Evolutionary conservation across 2,329 filamentous ascomycete genomes (phyloP).

Genomic region (Hortaea werneckii): DNA sequence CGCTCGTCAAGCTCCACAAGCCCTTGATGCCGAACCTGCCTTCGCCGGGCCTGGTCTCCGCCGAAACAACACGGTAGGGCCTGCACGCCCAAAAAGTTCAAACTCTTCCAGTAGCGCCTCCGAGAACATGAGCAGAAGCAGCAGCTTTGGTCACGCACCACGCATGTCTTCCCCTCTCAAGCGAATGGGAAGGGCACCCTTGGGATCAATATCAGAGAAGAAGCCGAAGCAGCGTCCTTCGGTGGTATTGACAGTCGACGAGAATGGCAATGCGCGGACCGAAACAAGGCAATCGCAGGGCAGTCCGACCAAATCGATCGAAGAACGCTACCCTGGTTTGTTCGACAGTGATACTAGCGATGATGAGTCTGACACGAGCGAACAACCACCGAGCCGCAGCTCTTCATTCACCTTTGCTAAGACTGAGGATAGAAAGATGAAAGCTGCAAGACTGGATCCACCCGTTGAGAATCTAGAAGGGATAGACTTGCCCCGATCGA

Average conservation of each 20-base stretch:
- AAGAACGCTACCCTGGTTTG: conserved; percentile 35
- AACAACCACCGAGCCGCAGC: conserved; percentile 15
- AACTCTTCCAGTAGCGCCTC: conserved; percentile 21
- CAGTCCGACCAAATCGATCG: conserved; percentile 25
- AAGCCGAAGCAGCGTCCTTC: conserved; percentile 30
- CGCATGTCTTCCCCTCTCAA: conserved; percentile 39
- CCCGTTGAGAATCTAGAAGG: conserved; percentile 26
- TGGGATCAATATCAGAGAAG: conserved; percentile 38
- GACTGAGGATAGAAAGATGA: conserved; percentile 18
- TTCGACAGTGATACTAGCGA: conserved; percentile 32
- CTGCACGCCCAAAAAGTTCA: conserved; percentile 12
- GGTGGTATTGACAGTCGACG: conserved; percentile 36
- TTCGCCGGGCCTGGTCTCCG: conserved; percentile 26
- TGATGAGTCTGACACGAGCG: conserved; percentile 20
- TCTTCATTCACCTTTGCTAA: conserved; percentile 22
- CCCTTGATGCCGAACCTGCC: conserved; percentile 25
- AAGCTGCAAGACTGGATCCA: conserved; percentile 24
- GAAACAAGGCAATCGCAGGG: conserved; percentile 31
- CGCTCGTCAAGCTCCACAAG: conserved; percentile 30
- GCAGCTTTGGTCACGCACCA: conserved; percentile 26
- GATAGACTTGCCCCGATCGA: conserved; percentile 22
- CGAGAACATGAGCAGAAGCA: conserved; percentile 16
- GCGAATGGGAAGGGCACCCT: conserved; percentile 29
- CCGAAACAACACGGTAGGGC: conserved; percentile 38
- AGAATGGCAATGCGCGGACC: conserved; percentile 37